phyloP scores from a whole-genome alignment of 495 filamentous ascomycete species.

The Podospora pseudopauciseta region DNA sequence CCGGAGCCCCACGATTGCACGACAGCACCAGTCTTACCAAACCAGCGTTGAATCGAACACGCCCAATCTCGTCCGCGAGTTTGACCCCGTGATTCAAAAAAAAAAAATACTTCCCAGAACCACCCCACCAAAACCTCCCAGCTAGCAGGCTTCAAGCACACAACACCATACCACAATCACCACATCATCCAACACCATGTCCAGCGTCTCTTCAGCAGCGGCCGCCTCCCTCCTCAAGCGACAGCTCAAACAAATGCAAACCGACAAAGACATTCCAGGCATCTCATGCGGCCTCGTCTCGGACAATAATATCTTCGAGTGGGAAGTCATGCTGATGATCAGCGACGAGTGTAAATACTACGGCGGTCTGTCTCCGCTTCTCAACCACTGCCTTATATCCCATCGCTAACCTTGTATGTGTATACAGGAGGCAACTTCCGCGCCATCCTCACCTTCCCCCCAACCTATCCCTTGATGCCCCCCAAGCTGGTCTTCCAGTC shows the following conservation, averaged over 20 bases:
- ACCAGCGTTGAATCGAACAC: too few relatives aligned
- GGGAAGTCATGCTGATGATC: slow-evolving; percentile 99
- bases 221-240: slow-evolving; percentile 74
- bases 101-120: not conserved
- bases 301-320: slow-evolving; percentile 90
- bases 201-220: slow-evolving; percentile 30
- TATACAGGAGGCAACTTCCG: slow-evolving; percentile 79
- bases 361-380: slow-evolving; percentile 54
- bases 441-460: slow-evolving; percentile 71
- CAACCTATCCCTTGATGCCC: slow-evolving; percentile 82
- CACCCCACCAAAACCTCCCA: not conserved
- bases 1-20: not conserved
- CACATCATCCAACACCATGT: slow-evolving; percentile 18
- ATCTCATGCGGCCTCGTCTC: slow-evolving; percentile 88
- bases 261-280: slow-evolving; percentile 83
- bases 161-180: slow-evolving; percentile 7
- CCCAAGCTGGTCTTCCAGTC: slow-evolving; percentile 88
- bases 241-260: slow-evolving; percentile 92
- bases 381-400: not conserved
- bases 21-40: not conserved
- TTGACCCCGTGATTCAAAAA: too few relatives aligned
- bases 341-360: slow-evolving; percentile 94
- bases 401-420: not conserved
- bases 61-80: too few relatives aligned
- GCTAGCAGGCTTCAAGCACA: not conserved